Base-by-base conservation (phyloP, 163 green algal species). In the Scenedesmus sp. region DNA sequence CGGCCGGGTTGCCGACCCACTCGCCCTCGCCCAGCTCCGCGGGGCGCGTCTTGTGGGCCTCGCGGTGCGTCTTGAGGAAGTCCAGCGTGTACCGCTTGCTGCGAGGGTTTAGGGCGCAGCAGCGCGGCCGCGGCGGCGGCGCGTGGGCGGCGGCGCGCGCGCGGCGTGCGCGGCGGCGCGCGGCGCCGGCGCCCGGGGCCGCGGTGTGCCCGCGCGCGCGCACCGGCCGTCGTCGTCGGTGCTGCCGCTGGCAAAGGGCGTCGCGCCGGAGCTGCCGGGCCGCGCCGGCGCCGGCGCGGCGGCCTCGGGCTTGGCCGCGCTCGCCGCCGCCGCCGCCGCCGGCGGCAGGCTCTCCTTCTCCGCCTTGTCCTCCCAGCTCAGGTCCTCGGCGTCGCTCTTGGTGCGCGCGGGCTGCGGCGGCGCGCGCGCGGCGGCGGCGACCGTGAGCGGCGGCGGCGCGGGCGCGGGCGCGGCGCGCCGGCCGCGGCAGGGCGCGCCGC, bases 1-100 rank as follows among this genome's bases (percentile, higher is more conserved):
- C 73, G 20, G 47, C 48, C 67, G 58, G 76, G 31, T 75, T 67
- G 29, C 75, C 70, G 13, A 80, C 58, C 60, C 82, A 82, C 56
- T 71, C 65, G 26, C 74, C 74, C 14, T 60, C 75, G 0, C 20
- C 22, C 45, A 57, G 71, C 0, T 22, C 34, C 28, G 56, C 54
- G 14, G 63, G 70, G 22, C 36, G 57, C 26, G 60, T 62, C 53
- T 64, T 74, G 5, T 42, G 70, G 17, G 65, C 51, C 10, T 77
- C 24, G 28, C 34, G 24, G 10, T 64, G n/a, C 7, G 18, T 81
- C 42, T 85, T 76, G 39, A 89, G 50, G 54, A 80, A 89, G 58
- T 82, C 75, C 28, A 50, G 26, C 2, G 74, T 71, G 70, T 89
- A 89, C 17, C 76, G 69, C 71, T 74, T 62, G 34, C n/a, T n/a